Evolutionary conservation across 257 asterid species (phyloP), one percentile per base, ranked within the genome.

Genomic region (Solanum chaucha): DNA sequence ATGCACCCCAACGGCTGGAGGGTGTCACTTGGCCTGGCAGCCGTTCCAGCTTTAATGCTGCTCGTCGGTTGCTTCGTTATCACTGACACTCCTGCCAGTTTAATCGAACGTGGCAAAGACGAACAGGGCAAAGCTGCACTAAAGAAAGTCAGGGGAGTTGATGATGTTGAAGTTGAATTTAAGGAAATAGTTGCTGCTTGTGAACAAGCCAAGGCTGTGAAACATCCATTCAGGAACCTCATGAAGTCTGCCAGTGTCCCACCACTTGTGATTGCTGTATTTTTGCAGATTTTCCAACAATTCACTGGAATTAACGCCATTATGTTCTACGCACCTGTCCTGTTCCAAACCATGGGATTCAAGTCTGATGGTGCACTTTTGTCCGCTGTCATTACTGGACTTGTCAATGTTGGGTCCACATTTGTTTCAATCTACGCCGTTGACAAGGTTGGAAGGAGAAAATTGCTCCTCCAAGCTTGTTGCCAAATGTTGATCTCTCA

Each of bases 321-420:
- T 75, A 93, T 95, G 98, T 95, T 95, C 88, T 95, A 95, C 28
- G 94, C 96, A 3, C 98, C 98, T 0, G 93, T 95, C 8, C 85
- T 94, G 35, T 95, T 94, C 89, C 97, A 94, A 61, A 92, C 97
- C 0, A 77, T 95, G 85, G 98, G 98, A 15, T 93, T 95, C 89
- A 87, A 87, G 89, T 40, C 81, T 10, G 91, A 93, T 9, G 92
- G 90, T 1, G 85, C 96, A 1, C 78, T 93, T 85, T 59, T 95
- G 41, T 93, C 98, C 0, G 85, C 98, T 1, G 90, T 93, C 22
- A 89, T 95, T 22, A 93, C 93, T 35, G 98, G 98, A 8, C 55
- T 90, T 3, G 95, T 94, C 0, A 95, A 95, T 46, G 95, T 94
- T 17, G 74, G 87, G 20, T 51, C 93, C 46, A 95, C 98, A 7